Conservation (phyloP, 2,329 filamentous ascomycete species). For the Sporothrix sp. region DNA sequence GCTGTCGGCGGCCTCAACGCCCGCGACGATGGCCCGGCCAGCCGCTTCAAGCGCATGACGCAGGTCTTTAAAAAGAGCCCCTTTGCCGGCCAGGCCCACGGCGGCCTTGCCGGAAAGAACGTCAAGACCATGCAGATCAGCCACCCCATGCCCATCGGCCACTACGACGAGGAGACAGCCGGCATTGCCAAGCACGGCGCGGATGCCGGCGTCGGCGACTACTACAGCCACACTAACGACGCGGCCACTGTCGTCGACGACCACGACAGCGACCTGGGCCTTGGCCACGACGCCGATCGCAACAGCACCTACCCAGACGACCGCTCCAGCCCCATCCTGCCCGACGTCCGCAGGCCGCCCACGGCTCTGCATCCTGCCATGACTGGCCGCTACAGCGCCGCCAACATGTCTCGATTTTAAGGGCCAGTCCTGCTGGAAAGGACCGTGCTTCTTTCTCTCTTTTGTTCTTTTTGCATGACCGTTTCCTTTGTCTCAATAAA, state of each 20-base stretch:
- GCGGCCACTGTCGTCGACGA: conserved; percentile 1
- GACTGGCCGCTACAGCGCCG: conserved; percentile 28
- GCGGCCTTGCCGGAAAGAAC: conserved; percentile 24
- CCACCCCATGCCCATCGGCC: conserved; percentile 28
- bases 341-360: conserved; percentile 44
- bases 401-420: conserved; percentile 39
- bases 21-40: not conserved
- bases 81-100: not conserved
- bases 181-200: conserved; percentile 29
- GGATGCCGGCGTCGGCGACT: conserved; percentile 13
- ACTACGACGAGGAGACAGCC: conserved; percentile 29
- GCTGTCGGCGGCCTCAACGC: not conserved
- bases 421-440: not conserved
- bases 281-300: conserved; percentile 2
- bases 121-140: conserved; percentile 37
- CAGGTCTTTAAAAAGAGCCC: conserved; percentile 18
- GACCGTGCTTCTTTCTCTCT: not conserved
- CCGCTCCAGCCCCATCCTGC: conserved; percentile 46
- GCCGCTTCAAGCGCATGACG: conserved; percentile 20
- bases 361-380: conserved; percentile 49
- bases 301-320: conserved; percentile 22
- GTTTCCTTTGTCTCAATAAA: not conserved
- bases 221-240: conserved; percentile 11
- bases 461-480: not conserved
- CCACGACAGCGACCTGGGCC: conserved; percentile 5